A percentile compares a stretch with the other conserved stretches of the same genome.
Conservation (phyloP, 768 basidiomycete genomes). For the Suillus bovinus region DNA sequence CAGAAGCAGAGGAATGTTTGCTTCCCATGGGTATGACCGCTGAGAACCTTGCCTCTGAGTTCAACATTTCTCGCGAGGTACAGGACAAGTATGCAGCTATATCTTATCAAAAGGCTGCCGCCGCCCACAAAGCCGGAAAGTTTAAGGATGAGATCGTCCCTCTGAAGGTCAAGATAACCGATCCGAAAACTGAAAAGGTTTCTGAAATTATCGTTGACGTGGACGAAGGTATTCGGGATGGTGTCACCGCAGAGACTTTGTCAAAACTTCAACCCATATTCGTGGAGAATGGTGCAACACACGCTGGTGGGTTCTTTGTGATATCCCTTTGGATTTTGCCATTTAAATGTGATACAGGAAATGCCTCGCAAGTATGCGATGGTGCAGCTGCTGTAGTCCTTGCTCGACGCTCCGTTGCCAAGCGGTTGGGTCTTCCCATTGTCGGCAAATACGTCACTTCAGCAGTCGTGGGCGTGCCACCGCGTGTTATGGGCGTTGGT, state of each 20-base stretch:
- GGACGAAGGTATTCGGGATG: conserved; percentile 87
- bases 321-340: not conserved
- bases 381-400: conserved; percentile 91
- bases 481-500: conserved; percentile 89
- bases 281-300: conserved; percentile 69
- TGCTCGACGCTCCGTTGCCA: conserved; percentile 75
- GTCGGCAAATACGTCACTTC: conserved; percentile 82
- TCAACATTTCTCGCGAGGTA: conserved; percentile 65
- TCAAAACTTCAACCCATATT: conserved; percentile 88
- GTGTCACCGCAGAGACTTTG: conserved; percentile 77
- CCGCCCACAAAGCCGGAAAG: conserved; percentile 76
- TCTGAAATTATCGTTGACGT: conserved; percentile 67
- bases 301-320: conserved; percentile 51
- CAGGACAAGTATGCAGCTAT: conserved; percentile 85
- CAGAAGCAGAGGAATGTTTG: conserved; percentile 78
- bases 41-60: conserved; percentile 88
- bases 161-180: conserved; percentile 64
- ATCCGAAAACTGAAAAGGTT: conserved; percentile 74
- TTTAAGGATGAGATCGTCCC: conserved; percentile 87
- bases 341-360: conserved; percentile 42
- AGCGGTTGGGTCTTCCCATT: conserved; percentile 82
- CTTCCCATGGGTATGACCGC: conserved; percentile 93
- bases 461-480: conserved; percentile 75
- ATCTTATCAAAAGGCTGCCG: conserved; percentile 83
- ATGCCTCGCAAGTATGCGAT: conserved; percentile 89